Evolutionary conservation across 2,329 filamentous ascomycete species (phyloP).

Genomic region (Emergomyces africanus): DNA sequence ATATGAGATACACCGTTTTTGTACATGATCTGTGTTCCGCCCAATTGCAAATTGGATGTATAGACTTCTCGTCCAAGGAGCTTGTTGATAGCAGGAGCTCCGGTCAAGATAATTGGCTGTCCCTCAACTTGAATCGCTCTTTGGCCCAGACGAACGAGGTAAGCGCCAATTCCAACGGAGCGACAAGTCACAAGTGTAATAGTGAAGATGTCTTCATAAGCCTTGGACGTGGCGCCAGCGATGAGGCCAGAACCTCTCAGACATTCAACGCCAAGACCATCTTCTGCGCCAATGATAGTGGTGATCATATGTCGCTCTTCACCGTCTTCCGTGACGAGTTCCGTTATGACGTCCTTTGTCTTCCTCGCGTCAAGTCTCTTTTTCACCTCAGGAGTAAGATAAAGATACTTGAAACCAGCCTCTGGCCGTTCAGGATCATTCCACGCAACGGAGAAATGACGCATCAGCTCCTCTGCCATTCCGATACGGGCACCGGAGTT

Average conservation of each 20-base stretch:
- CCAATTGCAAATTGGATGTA: slow-evolving; percentile 96
- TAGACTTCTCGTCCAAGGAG: slow-evolving; percentile 95
- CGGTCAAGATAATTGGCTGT: slow-evolving; percentile 96
- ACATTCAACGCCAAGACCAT: slow-evolving; percentile 95
- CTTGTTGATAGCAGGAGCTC: slow-evolving; percentile 96
- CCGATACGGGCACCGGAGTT: slow-evolving; percentile 98
- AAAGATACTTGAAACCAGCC: slow-evolving; percentile 91
- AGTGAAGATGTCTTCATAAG: slow-evolving; percentile 98
- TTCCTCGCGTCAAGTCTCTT: slow-evolving; percentile 71
- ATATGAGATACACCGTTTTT: slow-evolving; percentile 99
- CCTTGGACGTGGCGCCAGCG: slow-evolving; percentile 89
- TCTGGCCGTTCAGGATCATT: slow-evolving; percentile 73
- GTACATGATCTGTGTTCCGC: slow-evolving; percentile 99
- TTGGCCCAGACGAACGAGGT: slow-evolving; percentile 94
- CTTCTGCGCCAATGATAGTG: slow-evolving; percentile 83
- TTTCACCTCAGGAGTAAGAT: slow-evolving; percentile 77
- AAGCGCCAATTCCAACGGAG: slow-evolving; percentile 98
- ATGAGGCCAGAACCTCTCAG: slow-evolving; percentile 94
- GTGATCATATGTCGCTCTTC: slow-evolving; percentile 90
- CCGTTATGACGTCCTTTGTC: slow-evolving; percentile 68
- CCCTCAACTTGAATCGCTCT: slow-evolving; percentile 98
- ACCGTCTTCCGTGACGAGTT: slow-evolving; percentile 71
- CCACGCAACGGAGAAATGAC: slow-evolving; percentile 95
- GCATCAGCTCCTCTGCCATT: slow-evolving; percentile 91
- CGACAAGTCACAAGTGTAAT: slow-evolving; percentile 95